phyloP scores from a whole-genome alignment of 1,284 basidiomycete genomes.

The Trametes pubescens region DNA sequence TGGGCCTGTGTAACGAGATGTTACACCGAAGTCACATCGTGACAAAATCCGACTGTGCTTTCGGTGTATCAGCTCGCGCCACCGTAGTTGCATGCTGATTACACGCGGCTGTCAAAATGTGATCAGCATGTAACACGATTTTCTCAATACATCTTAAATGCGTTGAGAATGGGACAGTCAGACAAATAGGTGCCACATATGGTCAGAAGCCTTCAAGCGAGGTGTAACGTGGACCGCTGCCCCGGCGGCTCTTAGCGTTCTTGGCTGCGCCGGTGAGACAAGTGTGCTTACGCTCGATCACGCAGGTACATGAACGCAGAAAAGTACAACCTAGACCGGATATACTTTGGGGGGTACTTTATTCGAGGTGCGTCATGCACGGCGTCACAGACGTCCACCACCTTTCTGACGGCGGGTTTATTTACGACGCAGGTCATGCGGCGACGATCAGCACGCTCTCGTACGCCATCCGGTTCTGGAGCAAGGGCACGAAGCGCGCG shows the following conservation, averaged over 20 bases:
- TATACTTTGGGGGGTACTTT: conserved; percentile 99
- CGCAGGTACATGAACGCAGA: conserved; percentile 98
- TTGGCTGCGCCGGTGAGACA: not conserved
- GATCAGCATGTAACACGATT: too few species aligned
- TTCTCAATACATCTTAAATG: too few species aligned
- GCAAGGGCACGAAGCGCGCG: conserved; percentile 96
- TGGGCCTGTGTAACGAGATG: too few species aligned
- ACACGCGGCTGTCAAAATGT: too few species aligned
- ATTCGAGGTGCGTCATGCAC: conserved; percentile 80
- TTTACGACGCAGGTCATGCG: conserved; percentile 76
- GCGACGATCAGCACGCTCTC: conserved; percentile 98
- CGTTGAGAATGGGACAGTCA: too few species aligned
- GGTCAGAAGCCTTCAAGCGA: too few species aligned
- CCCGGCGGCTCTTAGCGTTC: not conserved
- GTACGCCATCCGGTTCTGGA: conserved; percentile 99
- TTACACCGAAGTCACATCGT: too few species aligned
- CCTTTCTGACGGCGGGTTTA: not conserved
- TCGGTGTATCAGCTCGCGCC: too few species aligned
- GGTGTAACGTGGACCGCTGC: too few species aligned
- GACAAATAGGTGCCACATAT: too few species aligned
- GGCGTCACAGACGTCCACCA: conserved; percentile 20
- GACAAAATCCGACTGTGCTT: too few species aligned
- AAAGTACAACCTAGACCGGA: conserved; percentile 96
- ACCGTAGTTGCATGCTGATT: too few species aligned
- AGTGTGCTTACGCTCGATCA: conserved; percentile 13